Percentiles rank a stretch among this genome's conserved stretches.
Conservation (phyloP, 192 early-diverging fungal species). For the Mortierella claussenii region DNA sequence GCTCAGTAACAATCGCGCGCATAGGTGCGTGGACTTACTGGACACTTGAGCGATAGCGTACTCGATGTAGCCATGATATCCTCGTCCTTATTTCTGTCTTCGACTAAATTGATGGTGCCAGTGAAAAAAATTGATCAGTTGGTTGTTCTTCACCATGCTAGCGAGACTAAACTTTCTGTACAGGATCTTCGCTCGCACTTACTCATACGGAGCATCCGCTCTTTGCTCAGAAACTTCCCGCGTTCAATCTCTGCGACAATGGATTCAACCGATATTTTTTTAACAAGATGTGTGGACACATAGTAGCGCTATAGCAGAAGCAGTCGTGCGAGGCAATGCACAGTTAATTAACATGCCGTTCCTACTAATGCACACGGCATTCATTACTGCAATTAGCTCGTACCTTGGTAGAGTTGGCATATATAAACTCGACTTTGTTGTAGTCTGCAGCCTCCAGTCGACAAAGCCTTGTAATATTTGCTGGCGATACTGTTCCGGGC, state of each 20-base stretch:
- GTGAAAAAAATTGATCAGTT: no score
- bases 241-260: slow-evolving; percentile 57
- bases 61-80: slow-evolving; percentile 74
- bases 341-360: no score
- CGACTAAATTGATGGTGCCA: slow-evolving; percentile 38
- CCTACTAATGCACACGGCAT: no score
- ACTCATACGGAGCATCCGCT: slow-evolving; percentile 58
- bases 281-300: slow-evolving; percentile 54
- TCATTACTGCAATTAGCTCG: background rate
- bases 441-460: slow-evolving; percentile 18
- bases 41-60: slow-evolving; percentile 77
- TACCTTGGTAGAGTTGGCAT: slow-evolving; percentile 65
- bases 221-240: slow-evolving; percentile 53
- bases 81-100: slow-evolving; percentile 63
- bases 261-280: slow-evolving; percentile 50
- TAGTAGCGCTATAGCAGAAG: slow-evolving; percentile 59
- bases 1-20: no score
- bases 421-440: slow-evolving; percentile 64
- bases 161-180: no score
- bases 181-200: slow-evolving; percentile 14
- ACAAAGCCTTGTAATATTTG: slow-evolving; percentile 61
- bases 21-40: no score
- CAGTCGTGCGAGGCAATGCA: no score
- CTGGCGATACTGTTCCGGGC: slow-evolving; percentile 66
- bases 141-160: no score